Base-by-base conservation (phyloP, 2,329 filamentous ascomycete genomes). In the Colletotrichum liaoningense region DNA sequence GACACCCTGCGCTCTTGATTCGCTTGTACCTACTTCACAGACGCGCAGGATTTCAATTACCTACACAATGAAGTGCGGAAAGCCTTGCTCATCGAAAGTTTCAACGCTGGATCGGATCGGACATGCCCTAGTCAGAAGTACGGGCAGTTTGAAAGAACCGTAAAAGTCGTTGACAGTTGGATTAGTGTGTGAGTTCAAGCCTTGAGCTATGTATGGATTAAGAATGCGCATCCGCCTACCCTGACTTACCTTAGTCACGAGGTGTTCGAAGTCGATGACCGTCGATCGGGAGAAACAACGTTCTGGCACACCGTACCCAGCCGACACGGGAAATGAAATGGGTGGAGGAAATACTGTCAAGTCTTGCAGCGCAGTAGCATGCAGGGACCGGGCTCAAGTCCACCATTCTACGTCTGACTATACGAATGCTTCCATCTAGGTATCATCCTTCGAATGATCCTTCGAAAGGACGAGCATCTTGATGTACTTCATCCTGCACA, bases 61-160 rank as follows among this genome's bases (percentile, higher is more conserved):
- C 24, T 26, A 54, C 46, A 24, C 24, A 64, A 38, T 16, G 19
- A 49, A n/a, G 19, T 38, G 46, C 46, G 30, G 24, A 33, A 16
- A 26, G 14, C 55, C 63, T 16, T 63, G 54, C 26, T 57, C 70
- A 70, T 73, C 70, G 70, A 62, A 4, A 11, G n/a, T 57, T 70
- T 62, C 30, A 38, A 30, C 60, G 70, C 26, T 38, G 46, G 49
- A 73, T 73, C 67, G 70, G 60, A 49, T 28, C 67, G 70, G 60
- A 24, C 30, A 14, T 26, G 55, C 12, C n/a, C 35, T 46, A 9
- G 5, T 54, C 4, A 11, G 30, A 55, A 16, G 24, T 24, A 30
- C 28, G 63, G 30, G 14, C 24, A 28, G 22, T 64, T 49, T 16
- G 16, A 30, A 57, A 30, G 16, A 30, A 24, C 11, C 24, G 46